A percentile compares a stretch with the other conserved stretches of the same genome.
Conservation (phyloP, 2,329 filamentous ascomycete species). For the Cytospora piceae region DNA sequence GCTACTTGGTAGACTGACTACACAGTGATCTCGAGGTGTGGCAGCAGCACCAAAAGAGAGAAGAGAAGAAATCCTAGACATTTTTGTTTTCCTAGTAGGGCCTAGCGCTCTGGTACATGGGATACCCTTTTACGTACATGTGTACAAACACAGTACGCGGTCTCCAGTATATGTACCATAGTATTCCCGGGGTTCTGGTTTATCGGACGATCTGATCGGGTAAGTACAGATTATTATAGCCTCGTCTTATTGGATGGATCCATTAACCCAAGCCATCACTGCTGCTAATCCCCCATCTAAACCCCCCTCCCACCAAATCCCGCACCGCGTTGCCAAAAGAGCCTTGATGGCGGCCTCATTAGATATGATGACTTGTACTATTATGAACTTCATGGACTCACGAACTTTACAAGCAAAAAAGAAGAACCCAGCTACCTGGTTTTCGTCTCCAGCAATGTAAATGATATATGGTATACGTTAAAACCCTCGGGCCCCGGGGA, state of each 20-base stretch:
- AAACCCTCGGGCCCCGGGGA: no score
- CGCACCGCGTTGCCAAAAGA: neutral
- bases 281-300: neutral
- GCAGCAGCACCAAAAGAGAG: no score
- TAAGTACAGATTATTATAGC: conserved; percentile 4
- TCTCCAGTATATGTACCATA: neutral
- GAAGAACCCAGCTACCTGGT: no score
- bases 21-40: no score
- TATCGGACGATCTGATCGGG: conserved; percentile 26
- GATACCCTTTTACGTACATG: neutral
- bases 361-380: conserved; percentile 5
- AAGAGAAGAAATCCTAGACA: no score
- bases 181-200: conserved; percentile 20
- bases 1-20: no score
- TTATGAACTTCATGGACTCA: no score
- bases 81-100: no score
- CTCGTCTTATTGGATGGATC: conserved; percentile 15
- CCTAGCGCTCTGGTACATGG: neutral
- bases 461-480: neutral
- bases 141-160: neutral
- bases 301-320: neutral
- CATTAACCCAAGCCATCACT: neutral
- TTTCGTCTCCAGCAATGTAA: conserved; percentile 9
- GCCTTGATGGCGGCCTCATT: conserved; percentile 15
- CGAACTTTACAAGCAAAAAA: no score